Conservation (phyloP, 1,284 basidiomycete genomes). For the Irpex rosettiformis region DNA sequence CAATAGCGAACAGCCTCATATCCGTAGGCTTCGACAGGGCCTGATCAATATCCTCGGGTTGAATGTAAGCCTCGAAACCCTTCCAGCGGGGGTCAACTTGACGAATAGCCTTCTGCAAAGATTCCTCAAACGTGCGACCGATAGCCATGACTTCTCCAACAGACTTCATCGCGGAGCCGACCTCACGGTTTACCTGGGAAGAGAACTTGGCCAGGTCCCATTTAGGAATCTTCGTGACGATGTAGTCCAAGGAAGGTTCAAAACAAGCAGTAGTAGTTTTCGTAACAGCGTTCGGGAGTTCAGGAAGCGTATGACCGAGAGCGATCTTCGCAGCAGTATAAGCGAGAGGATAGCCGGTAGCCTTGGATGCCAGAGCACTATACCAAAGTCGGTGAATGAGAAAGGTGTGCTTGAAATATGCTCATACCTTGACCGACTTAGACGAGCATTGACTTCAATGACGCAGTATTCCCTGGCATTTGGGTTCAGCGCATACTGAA, state of each 20-base stretch:
- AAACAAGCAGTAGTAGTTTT: constrained; percentile 99
- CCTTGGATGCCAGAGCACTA: constrained; percentile 93
- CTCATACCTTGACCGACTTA: constrained; percentile 38
- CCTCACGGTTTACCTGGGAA: constrained; percentile 88
- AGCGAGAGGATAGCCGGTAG: constrained; percentile 97
- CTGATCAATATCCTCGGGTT: constrained; percentile 81
- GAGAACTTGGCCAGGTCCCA: constrained; percentile 99
- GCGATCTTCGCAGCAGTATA: constrained; percentile 99
- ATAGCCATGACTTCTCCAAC: constrained; percentile 99
- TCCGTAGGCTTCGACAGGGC: constrained; percentile 81
- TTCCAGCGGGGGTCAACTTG: constrained; percentile 93
- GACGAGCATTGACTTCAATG: constrained; percentile 95
- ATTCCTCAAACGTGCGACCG: constrained; percentile 98
- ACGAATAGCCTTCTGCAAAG: constrained; percentile 96
- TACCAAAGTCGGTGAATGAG: constrained; percentile 30
- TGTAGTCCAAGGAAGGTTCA: constrained; percentile 99
- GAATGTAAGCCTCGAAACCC: constrained; percentile 78
- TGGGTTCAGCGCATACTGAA: constrained; percentile 98
- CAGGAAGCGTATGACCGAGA: constrained; percentile 96
- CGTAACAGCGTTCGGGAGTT: constrained; percentile 98
- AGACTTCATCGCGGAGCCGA: constrained; percentile 98
- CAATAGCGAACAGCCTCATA: constrained; percentile 94
- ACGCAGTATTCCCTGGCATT: constrained; percentile 93
- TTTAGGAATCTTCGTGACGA: constrained; percentile 99
- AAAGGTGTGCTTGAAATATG: constrained; percentile 39